Evolutionary conservation across 768 basidiomycete species (phyloP).

Genomic region (Pholiota molesta): DNA sequence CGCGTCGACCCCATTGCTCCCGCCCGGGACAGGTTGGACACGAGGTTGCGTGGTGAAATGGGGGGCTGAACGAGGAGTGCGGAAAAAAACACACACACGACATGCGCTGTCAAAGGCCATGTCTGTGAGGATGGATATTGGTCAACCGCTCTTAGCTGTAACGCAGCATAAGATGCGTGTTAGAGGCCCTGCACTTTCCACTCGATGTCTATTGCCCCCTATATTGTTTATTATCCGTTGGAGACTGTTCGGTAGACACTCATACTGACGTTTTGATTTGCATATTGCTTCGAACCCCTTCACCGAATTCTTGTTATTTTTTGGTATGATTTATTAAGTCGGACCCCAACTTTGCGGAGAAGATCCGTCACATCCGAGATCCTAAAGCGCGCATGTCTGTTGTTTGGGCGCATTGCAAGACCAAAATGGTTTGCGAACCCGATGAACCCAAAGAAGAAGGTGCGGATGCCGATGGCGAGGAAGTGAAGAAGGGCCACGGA

Average conservation of each 20-base stretch:
- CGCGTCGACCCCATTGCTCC: conserved; percentile 69
- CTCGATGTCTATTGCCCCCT: conserved; percentile 66
- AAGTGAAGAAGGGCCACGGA: conserved; percentile 90
- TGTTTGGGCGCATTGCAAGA: conserved; percentile 87
- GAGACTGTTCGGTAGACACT: conserved; percentile 38
- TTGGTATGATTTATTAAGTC: conserved; percentile 55
- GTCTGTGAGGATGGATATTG: conserved; percentile 46
- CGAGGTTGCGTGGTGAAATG: conserved; percentile 93
- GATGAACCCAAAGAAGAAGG: conserved; percentile 89
- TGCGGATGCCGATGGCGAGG: conserved; percentile 67
- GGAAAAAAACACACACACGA: conserved; percentile 46
- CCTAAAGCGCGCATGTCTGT: conserved; percentile 86
- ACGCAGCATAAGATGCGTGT: conserved; percentile 66
- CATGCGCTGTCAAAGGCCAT: conserved; percentile 36
- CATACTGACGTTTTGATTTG: conserved; percentile 66
- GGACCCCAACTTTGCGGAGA: conserved; percentile 83
- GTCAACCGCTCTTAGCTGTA: conserved; percentile 64
- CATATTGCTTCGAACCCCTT: conserved; percentile 37
- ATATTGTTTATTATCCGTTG: conserved; percentile 40
- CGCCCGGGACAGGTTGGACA: conserved; percentile 80
- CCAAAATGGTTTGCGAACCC: conserved; percentile 86
- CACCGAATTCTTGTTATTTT: conserved; percentile 8
- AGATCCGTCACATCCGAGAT: conserved; percentile 84
- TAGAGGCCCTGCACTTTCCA: conserved; percentile 63
- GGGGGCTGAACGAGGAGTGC: conserved; percentile 98